Evolutionary conservation across 495 filamentous ascomycete species (phyloP).

Genomic region (Lasiosphaeria ovina): DNA sequence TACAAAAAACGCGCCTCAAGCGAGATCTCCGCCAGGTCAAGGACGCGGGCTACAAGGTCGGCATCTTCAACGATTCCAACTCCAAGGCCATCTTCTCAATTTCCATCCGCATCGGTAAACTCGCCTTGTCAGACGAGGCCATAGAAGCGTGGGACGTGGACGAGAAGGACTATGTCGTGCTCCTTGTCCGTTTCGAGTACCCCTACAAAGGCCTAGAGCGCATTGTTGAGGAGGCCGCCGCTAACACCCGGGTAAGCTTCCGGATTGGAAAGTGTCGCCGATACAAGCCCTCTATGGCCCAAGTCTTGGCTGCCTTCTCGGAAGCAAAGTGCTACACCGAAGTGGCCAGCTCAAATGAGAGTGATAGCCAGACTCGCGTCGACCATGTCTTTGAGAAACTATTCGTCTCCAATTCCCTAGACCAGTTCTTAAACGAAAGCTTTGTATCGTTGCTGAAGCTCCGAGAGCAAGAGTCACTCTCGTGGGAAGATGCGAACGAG

Average conservation of each 20-base stretch:
- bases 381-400: conserved; percentile 42
- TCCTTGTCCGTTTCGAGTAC: conserved; percentile 66
- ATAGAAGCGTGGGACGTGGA: conserved; percentile 75
- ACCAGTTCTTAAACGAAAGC: conserved; percentile 66
- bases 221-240: conserved; percentile 11
- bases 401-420: conserved; percentile 72
- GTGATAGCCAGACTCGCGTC: conserved; percentile 1
- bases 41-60: conserved; percentile 72
- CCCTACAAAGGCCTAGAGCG: conserved; percentile 57
- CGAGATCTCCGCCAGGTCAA: conserved; percentile 62
- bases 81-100: conserved; percentile 56
- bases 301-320: conserved; percentile 55
- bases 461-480: conserved; percentile 49
- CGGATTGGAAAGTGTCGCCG: conserved; percentile 52
- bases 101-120: conserved; percentile 63
- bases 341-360: background rate
- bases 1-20: conserved; percentile 43
- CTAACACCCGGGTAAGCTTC: conserved; percentile 21
- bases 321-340: background rate
- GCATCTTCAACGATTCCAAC: conserved; percentile 53
- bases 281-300: conserved; percentile 53
- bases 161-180: conserved; percentile 66
- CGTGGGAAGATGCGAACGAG: conserved; percentile 74
- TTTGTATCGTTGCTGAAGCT: conserved; percentile 63
- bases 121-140: conserved; percentile 74